Evolutionary conservation across 169 alveolate species (phyloP).

Genomic region (Toxoplasma gondii): DNA sequence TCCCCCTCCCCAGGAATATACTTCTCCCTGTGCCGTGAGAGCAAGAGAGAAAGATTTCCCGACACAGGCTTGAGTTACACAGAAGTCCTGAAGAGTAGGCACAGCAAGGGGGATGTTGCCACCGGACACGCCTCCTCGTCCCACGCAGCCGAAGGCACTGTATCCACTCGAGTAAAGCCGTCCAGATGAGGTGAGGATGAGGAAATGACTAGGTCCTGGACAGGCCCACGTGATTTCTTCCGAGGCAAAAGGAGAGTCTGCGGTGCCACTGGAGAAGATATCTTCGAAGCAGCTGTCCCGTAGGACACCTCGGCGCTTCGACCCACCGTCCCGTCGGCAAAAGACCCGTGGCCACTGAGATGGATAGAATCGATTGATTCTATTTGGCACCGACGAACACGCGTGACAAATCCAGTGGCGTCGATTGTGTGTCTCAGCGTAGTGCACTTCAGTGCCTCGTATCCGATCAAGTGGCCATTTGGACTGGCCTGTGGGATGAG

Average conservation of each 20-base stretch:
- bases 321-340: no score
- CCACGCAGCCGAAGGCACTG: background rate
- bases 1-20: conserved; percentile 92
- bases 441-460: no score
- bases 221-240: background rate
- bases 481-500: no score
- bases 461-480: no score
- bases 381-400: no score
- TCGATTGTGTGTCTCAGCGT: no score
- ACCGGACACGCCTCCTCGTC: background rate
- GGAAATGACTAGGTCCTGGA: background rate
- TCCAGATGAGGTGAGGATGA: background rate
- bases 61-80: conserved; percentile 11
- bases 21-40: conserved; percentile 83
- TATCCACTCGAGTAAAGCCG: conserved; percentile 2
- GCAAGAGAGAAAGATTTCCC: conserved; percentile 89
- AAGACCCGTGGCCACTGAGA: no score
- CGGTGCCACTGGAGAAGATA: background rate
- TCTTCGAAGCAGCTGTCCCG: no score
- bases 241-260: background rate
- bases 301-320: no score
- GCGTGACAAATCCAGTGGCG: no score
- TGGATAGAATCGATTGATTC: no score
- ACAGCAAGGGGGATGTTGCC: background rate
- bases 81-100: background rate